Conservation (phyloP, 2,329 filamentous ascomycete genomes). For the Cladobotryum mycophilum region DNA sequence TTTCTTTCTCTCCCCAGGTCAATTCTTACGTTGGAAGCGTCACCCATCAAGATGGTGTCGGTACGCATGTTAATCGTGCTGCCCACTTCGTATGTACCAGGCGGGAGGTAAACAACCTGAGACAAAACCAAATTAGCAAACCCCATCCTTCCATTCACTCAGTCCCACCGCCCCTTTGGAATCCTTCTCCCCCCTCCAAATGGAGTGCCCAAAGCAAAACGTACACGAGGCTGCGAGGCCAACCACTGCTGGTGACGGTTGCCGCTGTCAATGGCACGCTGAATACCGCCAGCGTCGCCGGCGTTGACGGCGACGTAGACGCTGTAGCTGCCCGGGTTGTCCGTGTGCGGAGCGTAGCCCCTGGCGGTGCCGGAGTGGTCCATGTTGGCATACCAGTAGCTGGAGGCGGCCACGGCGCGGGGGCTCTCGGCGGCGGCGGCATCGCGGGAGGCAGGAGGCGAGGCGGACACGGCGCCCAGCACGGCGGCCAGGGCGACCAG, state of each 20-base stretch:
- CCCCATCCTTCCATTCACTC: too few species aligned
- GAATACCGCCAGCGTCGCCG: conserved; percentile 31
- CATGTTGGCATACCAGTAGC: conserved; percentile 38
- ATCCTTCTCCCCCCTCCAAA: too few species aligned
- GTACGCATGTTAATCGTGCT: conserved; percentile 36
- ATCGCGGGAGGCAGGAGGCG: conserved; percentile 5
- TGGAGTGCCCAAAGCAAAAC: too few species aligned
- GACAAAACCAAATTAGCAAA: too few species aligned
- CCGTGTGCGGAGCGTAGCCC: conserved; percentile 35
- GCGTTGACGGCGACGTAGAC: conserved; percentile 33
- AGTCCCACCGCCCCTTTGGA: too few species aligned
- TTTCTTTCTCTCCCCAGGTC: too few species aligned
- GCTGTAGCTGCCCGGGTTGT: conserved; percentile 29
- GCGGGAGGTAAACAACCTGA: conserved; percentile 28
- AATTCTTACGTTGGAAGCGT: conserved; percentile 29
- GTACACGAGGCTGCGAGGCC: conserved; percentile 35
- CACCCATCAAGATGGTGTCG: conserved; percentile 40
- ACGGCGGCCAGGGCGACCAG: conserved; percentile 11
- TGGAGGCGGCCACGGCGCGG: conserved; percentile 11
- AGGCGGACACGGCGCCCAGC: conserved; percentile 15
- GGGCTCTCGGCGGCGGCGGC: neutral
- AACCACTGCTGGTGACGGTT: conserved; percentile 33
- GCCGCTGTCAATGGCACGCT: conserved; percentile 32
- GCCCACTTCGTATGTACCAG: conserved; percentile 35
- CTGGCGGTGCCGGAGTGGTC: conserved; percentile 31